Base-by-base conservation (phyloP, 116 monocot species). In the Iris pallida region DNA sequence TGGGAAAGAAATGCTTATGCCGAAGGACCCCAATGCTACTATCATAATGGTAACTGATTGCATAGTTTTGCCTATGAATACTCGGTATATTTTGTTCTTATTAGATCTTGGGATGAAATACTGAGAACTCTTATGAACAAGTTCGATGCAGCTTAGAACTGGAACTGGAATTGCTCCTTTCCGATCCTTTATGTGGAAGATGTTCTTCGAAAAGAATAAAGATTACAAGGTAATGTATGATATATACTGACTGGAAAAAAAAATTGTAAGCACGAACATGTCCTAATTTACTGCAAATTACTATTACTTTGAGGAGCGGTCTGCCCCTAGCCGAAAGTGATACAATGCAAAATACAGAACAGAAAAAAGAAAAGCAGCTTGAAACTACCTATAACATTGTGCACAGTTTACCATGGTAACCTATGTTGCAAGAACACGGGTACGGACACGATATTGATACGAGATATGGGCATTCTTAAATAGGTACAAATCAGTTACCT, bases 1-100 rank as follows among this genome's bases (percentile, higher is more conserved):
- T 7, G 97, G 97, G 18, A 97, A 97, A 68, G 97, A 97, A 79
- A 97, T 97, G 97, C 90, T 97, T 46, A 92, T 97, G 97, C 97
- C 97, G 0, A 83, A 83, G 68, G 97, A 97, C 61, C 92, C 92
- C 11, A 90, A 87, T 77, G 92, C 97, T 49, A 97, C 87, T 41
- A 62, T 97, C 48, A 69, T 97, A 67, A 97, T 97, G 97, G 92
- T 92, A 79, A 68, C 46, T 40, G 0, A 11, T 7, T 52, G 43
- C 30, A 30, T 30, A 30, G 30, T 30, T 30, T 44, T 45, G 3
- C 11, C 4, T 54, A n/a, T n/a, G n/a, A n/a, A n/a, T n/a, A n/a
- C n/a, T n/a, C n/a, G n/a, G n/a, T n/a, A n/a, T n/a, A n/a, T n/a
- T n/a, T n/a, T n/a, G n/a, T n/a, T n/a, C n/a, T n/a, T n/a, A n/a